Evolutionary conservation across 1,284 basidiomycete genomes (phyloP), one percentile per base, ranked within the genome.

Genomic region (Melampsora larici-populina): DNA sequence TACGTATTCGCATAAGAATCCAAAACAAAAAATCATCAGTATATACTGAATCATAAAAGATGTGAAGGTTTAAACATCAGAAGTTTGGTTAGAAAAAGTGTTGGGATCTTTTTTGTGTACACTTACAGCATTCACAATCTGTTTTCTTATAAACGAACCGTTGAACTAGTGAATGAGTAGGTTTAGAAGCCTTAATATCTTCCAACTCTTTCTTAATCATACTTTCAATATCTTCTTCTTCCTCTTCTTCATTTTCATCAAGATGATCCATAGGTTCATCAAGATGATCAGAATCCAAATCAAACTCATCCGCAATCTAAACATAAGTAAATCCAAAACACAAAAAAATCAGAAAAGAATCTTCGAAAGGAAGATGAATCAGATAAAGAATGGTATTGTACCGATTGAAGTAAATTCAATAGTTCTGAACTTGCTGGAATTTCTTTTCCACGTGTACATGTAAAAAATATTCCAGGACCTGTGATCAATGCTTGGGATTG

Each of bases 271-370:
- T n/a, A n/a, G n/a, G n/a, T n/a, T 43, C 26, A 63, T 65, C n/a
- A 31, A 11, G 43, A 5, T 73, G 3, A 46, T 0, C 11, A 48
- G 46, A 13, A 24, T 1, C 29, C 15, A 62, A 62, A 18, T 65
- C 46, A 43, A 73, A 46, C 17, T 73, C 71, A 18, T 73, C 71
- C 36, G 71, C 58, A 64, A 73, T 43, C 71, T 72, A n/a, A n/a
- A n/a, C n/a, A n/a, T n/a, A n/a, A n/a, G n/a, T n/a, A n/a, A n/a
- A n/a, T n/a, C n/a, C n/a, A n/a, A n/a, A n/a, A n/a, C n/a, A n/a
- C n/a, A n/a, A n/a, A n/a, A n/a, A 13, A 36, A 36, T 36, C 36
- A 36, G 36, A 36, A n/a, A n/a, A n/a, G n/a, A 40, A 62, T 26
- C 40, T 1, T 33, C 26, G 6, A 51, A 70, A 13, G 62, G 31